Evolutionary conservation across 2,329 filamentous ascomycete genomes (phyloP), one percentile per base, ranked within the genome.

Genomic region (Colletotrichum phormii): DNA sequence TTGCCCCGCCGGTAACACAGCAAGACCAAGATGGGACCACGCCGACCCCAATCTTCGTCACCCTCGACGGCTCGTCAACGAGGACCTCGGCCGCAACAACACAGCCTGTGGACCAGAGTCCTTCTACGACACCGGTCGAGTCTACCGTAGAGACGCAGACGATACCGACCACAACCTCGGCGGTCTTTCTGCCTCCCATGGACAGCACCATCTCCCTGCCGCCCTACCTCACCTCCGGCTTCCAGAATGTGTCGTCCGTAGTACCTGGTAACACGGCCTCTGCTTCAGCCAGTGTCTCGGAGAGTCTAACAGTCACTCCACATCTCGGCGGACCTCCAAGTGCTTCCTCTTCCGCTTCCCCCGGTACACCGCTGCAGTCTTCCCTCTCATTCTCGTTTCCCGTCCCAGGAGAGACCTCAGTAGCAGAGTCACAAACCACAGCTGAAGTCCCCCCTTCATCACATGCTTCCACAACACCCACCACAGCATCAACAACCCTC

Each of bases 31-130:
- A 72, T 57, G 72, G 67, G 18, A 42, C 51, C 22, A 73, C 74
- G 4, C 74, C 74, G 49, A 75, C 61, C 26, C 74, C 74, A 31
- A 70, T 75, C 33, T 75, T 75, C 42, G 62, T 67, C 9, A 75
- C 74, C 29, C 58, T 75, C 18, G 60, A 62, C 9, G 58, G 64
- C 49, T 24, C 61, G 6, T 58, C 63, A 26, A 59, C 51, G 22
- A 24, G 55, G 24, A 18, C 33, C 22, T 24, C 61, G 8, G 54
- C 35, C 12, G 53, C 71, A 37, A 63, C 69, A 6, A 63, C 69
- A 12, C 61, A 26, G 35, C 22, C 58, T 4, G 24, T 49, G 18
- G n/a, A 26, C 13, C 62, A 9, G n/a, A 37, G 37, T 22, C 55
- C 49, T 49, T 61, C 64, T 8, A 49, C 66, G 6, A 31, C 62